phyloP scores from a whole-genome alignment of 768 basidiomycete species.

The Lactifluus rugatus region DNA sequence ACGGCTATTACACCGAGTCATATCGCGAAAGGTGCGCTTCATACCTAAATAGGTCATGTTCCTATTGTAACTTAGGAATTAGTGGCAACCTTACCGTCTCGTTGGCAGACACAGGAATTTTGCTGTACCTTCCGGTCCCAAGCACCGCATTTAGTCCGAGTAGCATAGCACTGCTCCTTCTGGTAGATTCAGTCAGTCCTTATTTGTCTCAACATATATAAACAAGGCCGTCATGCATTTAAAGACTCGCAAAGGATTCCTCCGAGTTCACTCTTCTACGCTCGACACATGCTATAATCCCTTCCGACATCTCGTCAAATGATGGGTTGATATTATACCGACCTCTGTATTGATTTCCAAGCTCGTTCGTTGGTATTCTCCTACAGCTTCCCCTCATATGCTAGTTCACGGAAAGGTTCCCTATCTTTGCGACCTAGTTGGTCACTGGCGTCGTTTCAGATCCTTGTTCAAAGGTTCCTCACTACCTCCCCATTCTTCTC shows the following conservation, averaged over 20 bases:
- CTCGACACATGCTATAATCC: neutral
- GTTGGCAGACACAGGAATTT: neutral
- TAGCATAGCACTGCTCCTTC: constrained; percentile 5
- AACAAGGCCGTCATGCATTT: neutral
- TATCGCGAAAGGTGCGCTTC: neutral
- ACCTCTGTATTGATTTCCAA: constrained; percentile 1
- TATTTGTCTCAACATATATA: neutral
- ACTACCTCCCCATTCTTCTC: neutral
- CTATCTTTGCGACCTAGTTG: neutral
- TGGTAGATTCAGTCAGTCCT: neutral
- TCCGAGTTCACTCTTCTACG: neutral
- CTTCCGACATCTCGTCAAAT: neutral
- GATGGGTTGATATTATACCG: neutral
- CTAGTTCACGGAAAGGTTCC: neutral
- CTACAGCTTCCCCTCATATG: neutral
- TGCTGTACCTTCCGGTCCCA: neutral
- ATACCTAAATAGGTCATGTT: neutral
- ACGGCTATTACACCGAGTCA: neutral
- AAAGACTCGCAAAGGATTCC: neutral
- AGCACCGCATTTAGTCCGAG: neutral
- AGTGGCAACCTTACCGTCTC: neutral
- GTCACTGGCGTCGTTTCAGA: neutral
- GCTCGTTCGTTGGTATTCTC: neutral
- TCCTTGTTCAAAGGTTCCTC: neutral
- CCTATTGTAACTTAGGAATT: neutral